Percentiles rank a stretch among this genome's conserved stretches.
Evolutionary conservation across 1,284 basidiomycete species (phyloP).

Genomic region (Lignosus rhinocerotis): DNA sequence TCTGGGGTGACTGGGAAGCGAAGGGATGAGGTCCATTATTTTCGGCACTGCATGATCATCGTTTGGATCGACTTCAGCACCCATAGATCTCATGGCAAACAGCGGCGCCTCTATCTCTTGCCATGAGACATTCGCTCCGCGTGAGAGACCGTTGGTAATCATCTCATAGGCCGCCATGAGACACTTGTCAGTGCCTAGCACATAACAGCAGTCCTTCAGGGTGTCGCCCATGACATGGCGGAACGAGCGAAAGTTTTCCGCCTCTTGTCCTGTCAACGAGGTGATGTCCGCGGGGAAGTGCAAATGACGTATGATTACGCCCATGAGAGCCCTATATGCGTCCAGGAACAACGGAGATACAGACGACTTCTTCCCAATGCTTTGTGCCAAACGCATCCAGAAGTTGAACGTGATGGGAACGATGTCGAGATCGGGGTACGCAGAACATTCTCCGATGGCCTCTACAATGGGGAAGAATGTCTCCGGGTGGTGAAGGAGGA

Average conservation of each 20-base stretch:
- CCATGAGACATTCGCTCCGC: slow-evolving; percentile 68
- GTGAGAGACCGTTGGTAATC: slow-evolving; percentile 73
- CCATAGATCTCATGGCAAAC: slow-evolving; percentile 99
- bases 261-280: slow-evolving; percentile 78
- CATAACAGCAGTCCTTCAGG: slow-evolving; percentile 97
- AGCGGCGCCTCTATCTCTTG: slow-evolving; percentile 98
- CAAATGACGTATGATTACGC: slow-evolving; percentile 87
- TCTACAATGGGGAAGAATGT: slow-evolving; percentile 94
- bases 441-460: slow-evolving; percentile 92
- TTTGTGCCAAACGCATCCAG: slow-evolving; percentile 92
- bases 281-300: slow-evolving; percentile 83
- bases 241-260: slow-evolving; percentile 93
- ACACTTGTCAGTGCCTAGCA: slow-evolving; percentile 87
- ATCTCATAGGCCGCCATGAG: slow-evolving; percentile 81
- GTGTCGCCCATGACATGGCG: slow-evolving; percentile 99
- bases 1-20: slow-evolving; percentile 86
- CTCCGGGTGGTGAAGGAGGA: slow-evolving; percentile 89
- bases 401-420: slow-evolving; percentile 98
- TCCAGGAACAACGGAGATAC: slow-evolving; percentile 74
- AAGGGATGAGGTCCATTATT: slow-evolving; percentile 94
- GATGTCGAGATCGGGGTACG: slow-evolving; percentile 93
- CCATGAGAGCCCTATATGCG: slow-evolving; percentile 84
- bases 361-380: slow-evolving; percentile 73
- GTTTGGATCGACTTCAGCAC: slow-evolving; percentile 84
- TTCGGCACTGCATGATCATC: slow-evolving; percentile 89